Conservation (phyloP, 164 flowering plant genomes). For the Cinnamomum chago region DNA sequence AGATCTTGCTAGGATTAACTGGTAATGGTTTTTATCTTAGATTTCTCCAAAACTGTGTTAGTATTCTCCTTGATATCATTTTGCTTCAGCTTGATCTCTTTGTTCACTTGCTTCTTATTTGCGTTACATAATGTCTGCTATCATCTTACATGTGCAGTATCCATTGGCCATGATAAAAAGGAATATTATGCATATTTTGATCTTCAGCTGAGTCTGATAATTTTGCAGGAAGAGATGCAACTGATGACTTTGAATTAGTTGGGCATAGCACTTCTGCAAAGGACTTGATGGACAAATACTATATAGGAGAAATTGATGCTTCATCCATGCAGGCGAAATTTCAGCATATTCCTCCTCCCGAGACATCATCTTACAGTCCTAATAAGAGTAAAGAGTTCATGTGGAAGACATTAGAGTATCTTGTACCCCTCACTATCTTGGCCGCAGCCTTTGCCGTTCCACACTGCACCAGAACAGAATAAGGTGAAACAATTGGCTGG, state of each 20-base stretch:
- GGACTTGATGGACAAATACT: conserved; percentile 72
- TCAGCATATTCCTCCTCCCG: conserved; percentile 36
- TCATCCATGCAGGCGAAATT: conserved; percentile 58
- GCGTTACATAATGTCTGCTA: background rate
- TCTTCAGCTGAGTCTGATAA: background rate
- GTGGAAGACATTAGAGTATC: conserved; percentile 72
- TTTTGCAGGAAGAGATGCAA: conserved; percentile 84
- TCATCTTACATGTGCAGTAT: background rate
- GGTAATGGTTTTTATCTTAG: conserved; percentile 31
- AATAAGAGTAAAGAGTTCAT: conserved; percentile 58
- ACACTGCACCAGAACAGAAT: conserved; percentile 63
- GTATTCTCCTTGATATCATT: background rate
- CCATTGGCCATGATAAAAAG: background rate
- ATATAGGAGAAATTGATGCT: conserved; percentile 69
- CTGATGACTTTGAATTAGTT: conserved; percentile 85
- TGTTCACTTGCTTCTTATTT: background rate
- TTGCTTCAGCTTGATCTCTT: background rate
- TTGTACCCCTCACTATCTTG: conserved; percentile 77
- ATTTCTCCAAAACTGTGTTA: no score
- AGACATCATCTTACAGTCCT: conserved; percentile 34
- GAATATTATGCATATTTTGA: background rate
- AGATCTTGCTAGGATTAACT: conserved; percentile 71
- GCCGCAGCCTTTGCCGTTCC: conserved; percentile 75
- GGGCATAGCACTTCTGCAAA: conserved; percentile 86
- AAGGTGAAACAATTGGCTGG: conserved; percentile 5